Percentiles rank a stretch among this genome's conserved stretches.
Evolutionary conservation across 306 rosid species (phyloP).

Genomic region (Fragaria vesca): DNA sequence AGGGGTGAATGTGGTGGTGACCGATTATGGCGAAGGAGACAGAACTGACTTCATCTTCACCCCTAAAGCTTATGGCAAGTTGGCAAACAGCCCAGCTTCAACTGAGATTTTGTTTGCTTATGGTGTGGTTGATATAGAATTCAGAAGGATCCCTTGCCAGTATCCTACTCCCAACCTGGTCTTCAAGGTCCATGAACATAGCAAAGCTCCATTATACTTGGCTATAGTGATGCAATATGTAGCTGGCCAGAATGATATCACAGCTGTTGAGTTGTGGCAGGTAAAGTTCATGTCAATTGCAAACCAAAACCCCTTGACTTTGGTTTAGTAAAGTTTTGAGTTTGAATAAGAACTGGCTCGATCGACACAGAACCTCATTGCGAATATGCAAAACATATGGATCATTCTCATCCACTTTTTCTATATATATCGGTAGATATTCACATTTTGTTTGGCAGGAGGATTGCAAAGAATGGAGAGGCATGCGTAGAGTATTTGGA

Average conservation of each 20-base stretch:
- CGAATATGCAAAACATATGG: not conserved
- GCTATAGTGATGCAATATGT: constrained; percentile 46
- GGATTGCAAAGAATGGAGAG: constrained; percentile 61
- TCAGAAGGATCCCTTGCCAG: constrained; percentile 50
- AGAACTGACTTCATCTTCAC: constrained; percentile 53
- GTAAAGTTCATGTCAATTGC: constrained; percentile 19
- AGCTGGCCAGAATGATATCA: constrained; percentile 56
- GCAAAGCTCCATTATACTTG: constrained; percentile 60
- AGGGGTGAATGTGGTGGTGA: constrained; percentile 47
- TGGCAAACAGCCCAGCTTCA: constrained; percentile 31
- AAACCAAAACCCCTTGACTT: not conserved
- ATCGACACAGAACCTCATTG: not conserved
- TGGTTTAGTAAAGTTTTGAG: not conserved
- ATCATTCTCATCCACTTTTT: too few relatives aligned
- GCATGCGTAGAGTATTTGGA: constrained; percentile 61
- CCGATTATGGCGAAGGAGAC: constrained; percentile 59
- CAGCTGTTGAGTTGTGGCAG: constrained; percentile 51
- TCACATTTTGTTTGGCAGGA: constrained; percentile 36
- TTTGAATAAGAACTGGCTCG: not conserved
- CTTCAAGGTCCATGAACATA: constrained; percentile 52
- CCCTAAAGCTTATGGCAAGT: constrained; percentile 36
- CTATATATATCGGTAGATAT: not conserved
- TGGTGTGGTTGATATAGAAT: constrained; percentile 55
- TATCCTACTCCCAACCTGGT: constrained; percentile 41
- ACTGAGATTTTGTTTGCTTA: constrained; percentile 26